Percentiles rank a stretch among this genome's conserved stretches.
Evolutionary conservation across 768 basidiomycete species (phyloP).

Genomic region (Symmetrospora coprosmae): DNA sequence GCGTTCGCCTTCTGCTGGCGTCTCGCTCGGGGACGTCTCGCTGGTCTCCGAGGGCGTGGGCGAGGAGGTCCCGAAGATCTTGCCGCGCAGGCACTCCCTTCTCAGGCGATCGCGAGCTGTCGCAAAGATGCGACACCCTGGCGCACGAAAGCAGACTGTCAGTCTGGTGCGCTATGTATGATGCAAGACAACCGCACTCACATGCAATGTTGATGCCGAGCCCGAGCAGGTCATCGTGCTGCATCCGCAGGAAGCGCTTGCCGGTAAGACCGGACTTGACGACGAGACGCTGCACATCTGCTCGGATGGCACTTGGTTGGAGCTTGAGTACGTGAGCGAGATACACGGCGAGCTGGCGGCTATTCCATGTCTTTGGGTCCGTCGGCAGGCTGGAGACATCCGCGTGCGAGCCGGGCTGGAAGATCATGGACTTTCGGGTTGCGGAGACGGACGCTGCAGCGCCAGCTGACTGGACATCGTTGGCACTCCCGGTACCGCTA

Average conservation of each 20-base stretch:
- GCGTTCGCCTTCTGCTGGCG: background rate
- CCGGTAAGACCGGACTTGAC: constrained; percentile 25
- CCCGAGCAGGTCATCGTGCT: constrained; percentile 26
- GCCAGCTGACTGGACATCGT: background rate
- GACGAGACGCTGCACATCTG: constrained; percentile 29
- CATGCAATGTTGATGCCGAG: constrained; percentile 28
- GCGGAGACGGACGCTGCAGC: background rate
- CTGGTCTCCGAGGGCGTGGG: background rate
- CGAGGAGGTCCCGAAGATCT: constrained; percentile 1
- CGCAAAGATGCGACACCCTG: constrained; percentile 21
- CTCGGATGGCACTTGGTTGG: constrained; percentile 20
- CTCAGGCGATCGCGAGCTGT: constrained; percentile 22
- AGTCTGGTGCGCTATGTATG: background rate
- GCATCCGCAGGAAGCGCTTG: constrained; percentile 28
- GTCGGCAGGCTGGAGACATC: constrained; percentile 7
- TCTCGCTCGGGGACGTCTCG: background rate
- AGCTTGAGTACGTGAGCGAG: constrained; percentile 27
- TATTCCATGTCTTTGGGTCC: constrained; percentile 29
- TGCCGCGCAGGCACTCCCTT: constrained; percentile 19
- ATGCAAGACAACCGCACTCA: background rate
- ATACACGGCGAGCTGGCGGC: constrained; percentile 27
- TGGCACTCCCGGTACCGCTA: background rate
- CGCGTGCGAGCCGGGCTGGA: background rate
- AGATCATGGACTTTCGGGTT: background rate
- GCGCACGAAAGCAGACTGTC: background rate